Conservation (phyloP, 441 rosid species). For the Populus tomentosa region DNA sequence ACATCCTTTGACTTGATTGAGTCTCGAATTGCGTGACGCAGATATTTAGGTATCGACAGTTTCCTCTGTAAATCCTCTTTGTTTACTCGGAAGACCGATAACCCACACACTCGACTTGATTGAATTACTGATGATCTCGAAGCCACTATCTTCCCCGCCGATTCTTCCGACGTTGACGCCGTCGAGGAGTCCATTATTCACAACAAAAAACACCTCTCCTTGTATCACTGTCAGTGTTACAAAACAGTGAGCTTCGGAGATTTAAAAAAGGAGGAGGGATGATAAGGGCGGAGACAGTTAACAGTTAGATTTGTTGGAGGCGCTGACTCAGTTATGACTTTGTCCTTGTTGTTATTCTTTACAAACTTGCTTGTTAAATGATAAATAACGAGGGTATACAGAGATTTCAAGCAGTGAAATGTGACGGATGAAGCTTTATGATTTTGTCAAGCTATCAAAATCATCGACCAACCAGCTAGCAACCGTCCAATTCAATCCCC, state of each 20-base stretch:
- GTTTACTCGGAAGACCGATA: constrained; percentile 60
- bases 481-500: too few species aligned
- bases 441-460: too few species aligned
- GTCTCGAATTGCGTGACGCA: constrained; percentile 63
- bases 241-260: not conserved
- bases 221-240: not conserved
- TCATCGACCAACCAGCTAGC: too few species aligned
- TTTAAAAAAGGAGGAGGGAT: too few species aligned
- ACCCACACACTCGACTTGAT: constrained; percentile 57
- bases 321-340: too few species aligned
- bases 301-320: too few species aligned
- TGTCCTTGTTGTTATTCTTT: too few species aligned
- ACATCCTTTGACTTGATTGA: constrained; percentile 45
- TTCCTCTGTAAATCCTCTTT: constrained; percentile 57
- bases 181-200: constrained; percentile 37
- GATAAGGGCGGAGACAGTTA: too few species aligned
- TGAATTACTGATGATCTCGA: constrained; percentile 54
- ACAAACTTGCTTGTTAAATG: too few species aligned
- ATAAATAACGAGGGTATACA: too few species aligned
- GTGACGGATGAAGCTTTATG: too few species aligned
- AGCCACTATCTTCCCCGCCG: constrained; percentile 45
- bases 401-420: too few species aligned
- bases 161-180: constrained; percentile 31
- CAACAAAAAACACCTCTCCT: not conserved
- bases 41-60: constrained; percentile 60